Conservation (phyloP, 148 eudicot species). For the Heliamphora exappendiculata region DNA sequence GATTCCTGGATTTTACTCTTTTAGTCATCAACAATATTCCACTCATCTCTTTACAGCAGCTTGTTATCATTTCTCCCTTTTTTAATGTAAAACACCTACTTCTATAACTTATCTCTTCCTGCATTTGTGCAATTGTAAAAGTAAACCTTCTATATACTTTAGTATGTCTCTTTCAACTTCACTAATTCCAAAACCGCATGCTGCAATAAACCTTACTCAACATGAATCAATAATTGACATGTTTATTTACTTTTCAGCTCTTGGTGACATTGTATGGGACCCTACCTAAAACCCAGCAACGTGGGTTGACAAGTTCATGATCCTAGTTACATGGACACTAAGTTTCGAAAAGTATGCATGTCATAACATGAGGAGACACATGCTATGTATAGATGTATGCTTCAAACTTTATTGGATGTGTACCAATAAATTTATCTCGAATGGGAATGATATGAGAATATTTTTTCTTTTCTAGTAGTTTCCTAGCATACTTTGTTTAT, state of each 20-base stretch:
- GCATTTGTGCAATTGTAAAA: background rate
- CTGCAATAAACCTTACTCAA: background rate
- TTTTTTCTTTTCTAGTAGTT: background rate
- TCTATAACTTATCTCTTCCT: background rate
- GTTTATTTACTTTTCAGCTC: background rate
- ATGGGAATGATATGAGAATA: background rate
- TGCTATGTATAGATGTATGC: too few species aligned
- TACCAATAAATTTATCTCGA: background rate
- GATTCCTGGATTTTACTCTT: background rate
- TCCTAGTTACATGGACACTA: too few species aligned
- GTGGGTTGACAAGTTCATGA: background rate
- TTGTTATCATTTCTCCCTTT: too few species aligned
- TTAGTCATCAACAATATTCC: background rate
- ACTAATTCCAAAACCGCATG: background rate
- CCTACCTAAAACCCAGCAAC: background rate
- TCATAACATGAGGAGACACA: too few species aligned
- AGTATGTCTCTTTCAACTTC: background rate
- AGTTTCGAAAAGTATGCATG: too few species aligned
- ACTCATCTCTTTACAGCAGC: background rate
- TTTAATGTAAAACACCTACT: background rate
- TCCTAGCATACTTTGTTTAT: background rate
- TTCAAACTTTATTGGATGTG: background rate
- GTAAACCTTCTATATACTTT: background rate
- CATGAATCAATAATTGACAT: background rate
- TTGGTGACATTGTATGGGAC: background rate